A percentile compares a stretch with the other conserved stretches of the same genome.
Conservation (phyloP, 306 rosid species). For the Ceratonia siliqua region DNA sequence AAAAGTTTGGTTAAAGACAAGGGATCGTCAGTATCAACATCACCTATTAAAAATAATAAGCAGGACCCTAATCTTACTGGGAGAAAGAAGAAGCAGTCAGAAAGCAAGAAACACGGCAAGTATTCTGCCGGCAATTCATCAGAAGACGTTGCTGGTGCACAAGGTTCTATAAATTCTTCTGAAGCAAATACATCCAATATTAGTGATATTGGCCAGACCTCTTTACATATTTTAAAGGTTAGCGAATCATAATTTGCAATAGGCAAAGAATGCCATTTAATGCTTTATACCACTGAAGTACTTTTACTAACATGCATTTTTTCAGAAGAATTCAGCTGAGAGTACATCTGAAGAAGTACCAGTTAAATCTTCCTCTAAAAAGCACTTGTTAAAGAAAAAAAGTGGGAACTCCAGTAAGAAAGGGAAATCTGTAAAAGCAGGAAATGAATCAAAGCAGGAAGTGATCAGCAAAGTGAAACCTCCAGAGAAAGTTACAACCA, state of each 20-base stretch:
- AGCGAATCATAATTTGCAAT: constrained; percentile 25
- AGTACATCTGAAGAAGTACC: constrained; percentile 36
- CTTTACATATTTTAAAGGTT: constrained; percentile 46
- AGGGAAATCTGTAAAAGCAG: constrained; percentile 33
- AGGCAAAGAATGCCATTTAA: constrained; percentile 3
- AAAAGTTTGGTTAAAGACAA: constrained; percentile 34
- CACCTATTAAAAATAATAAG: constrained; percentile 23
- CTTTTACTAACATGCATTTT: constrained; percentile 49
- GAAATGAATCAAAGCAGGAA: constrained; percentile 34
- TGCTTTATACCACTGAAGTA: constrained; percentile 23
- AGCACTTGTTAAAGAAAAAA: constrained; percentile 50
- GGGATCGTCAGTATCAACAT: constrained; percentile 17
- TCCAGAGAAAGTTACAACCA: constrained; percentile 38
- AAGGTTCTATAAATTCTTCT: constrained; percentile 43
- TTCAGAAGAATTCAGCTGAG: constrained; percentile 50
- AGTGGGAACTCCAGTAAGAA: constrained; percentile 39
- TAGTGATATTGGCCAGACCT: constrained; percentile 28
- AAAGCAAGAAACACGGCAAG: constrained; percentile 54
- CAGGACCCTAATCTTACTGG: constrained; percentile 38
- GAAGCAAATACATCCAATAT: constrained; percentile 38
- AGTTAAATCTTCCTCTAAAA: constrained; percentile 45
- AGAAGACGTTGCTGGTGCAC: constrained; percentile 34
- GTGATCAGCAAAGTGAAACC: constrained; percentile 40
- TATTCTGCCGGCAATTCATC: constrained; percentile 28
- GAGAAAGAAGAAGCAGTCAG: constrained; percentile 40